A percentile compares a stretch with the other conserved stretches of the same genome.
These are phyloP conservation scores for Fraxinus sp. DNA, from an alignment of 305 asterid species.

Conservation along the genomic window DNA sequence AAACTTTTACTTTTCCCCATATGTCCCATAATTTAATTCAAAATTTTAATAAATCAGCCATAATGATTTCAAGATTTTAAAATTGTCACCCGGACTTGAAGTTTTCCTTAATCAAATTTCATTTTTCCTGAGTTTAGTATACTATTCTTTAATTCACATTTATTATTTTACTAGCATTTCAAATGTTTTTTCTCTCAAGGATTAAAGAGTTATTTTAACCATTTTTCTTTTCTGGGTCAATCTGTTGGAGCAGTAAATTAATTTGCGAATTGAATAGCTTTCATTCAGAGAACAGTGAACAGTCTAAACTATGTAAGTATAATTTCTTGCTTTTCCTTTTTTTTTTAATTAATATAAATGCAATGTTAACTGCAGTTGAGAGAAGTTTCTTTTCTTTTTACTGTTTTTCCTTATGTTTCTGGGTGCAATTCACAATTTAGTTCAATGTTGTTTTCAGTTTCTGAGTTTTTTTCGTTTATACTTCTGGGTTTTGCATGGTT, in stretches of 20 bases:
- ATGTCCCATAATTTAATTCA: constrained; percentile 12
- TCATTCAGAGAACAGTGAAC: constrained; percentile 12
- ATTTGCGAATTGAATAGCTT: constrained; percentile 1
- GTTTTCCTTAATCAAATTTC: constrained; percentile 34
- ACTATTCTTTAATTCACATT: background rate
- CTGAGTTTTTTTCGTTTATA: background rate
- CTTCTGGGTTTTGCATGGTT: constrained; percentile 27
- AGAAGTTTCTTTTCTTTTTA: background rate
- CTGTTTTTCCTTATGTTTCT: constrained; percentile 6
- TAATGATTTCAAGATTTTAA: constrained; percentile 22
- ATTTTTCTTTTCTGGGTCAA: background rate
- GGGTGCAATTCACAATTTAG: background rate
- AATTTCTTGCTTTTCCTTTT: background rate
- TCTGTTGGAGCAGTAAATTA: background rate
- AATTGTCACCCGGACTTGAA: constrained; percentile 37
- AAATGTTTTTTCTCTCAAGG: background rate
- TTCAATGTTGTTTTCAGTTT: background rate
- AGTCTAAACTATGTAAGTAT: constrained; percentile 28
- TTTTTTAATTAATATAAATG: background rate
- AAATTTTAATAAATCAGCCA: constrained; percentile 5
- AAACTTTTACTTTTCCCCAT: constrained; percentile 29
- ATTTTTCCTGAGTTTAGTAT: constrained; percentile 20
- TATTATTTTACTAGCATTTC: background rate
- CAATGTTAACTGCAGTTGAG: constrained; percentile 6
- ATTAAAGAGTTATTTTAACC: background rate